These are phyloP conservation scores for Penicillium riverlandense DNA, from an alignment of 495 filamentous ascomycete species.

Conservation along the genomic window DNA sequence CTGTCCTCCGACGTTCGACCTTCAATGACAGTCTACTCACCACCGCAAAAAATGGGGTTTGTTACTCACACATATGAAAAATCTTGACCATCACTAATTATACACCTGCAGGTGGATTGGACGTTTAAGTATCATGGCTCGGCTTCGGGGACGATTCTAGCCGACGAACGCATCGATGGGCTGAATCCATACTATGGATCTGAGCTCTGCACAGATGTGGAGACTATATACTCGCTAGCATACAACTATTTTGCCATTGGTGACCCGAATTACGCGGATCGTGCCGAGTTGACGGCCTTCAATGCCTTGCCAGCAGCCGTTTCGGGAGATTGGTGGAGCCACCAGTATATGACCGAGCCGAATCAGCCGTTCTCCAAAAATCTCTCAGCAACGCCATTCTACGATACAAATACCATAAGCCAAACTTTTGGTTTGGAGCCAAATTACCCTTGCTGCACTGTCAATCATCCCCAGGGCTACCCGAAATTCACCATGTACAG, in stretches of 20 bases:
- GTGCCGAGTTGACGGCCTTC: slow-evolving; percentile 50
- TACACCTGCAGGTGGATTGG: slow-evolving; percentile 29
- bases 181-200: slow-evolving; percentile 26
- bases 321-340: slow-evolving; percentile 53
- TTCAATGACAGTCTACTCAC: slow-evolving; percentile 31
- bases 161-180: slow-evolving; percentile 28
- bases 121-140: slow-evolving; percentile 41
- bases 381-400: slow-evolving; percentile 42
- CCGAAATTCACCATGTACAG: slow-evolving; percentile 45
- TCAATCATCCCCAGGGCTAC: slow-evolving; percentile 55
- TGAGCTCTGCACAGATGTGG: slow-evolving; percentile 35
- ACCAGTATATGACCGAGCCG: slow-evolving; percentile 51
- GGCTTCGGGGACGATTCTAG: slow-evolving; percentile 30
- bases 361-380: slow-evolving; percentile 47
- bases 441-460: slow-evolving; percentile 53
- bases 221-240: slow-evolving; percentile 36
- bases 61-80: slow-evolving; percentile 27
- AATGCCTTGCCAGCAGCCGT: slow-evolving; percentile 52
- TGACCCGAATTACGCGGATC: slow-evolving; percentile 48
- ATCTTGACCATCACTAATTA: slow-evolving; percentile 12
- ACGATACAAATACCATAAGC: slow-evolving; percentile 28
- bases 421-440: slow-evolving; percentile 24
- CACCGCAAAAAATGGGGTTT: slow-evolving; percentile 30
- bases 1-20: slow-evolving; percentile 33
- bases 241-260: slow-evolving; percentile 36